A percentile compares a stretch with the other conserved stretches of the same genome.
These are phyloP conservation scores for Arabis hirsuta DNA, from an alignment of 345 rosid genomes.

Conservation along the genomic window DNA sequence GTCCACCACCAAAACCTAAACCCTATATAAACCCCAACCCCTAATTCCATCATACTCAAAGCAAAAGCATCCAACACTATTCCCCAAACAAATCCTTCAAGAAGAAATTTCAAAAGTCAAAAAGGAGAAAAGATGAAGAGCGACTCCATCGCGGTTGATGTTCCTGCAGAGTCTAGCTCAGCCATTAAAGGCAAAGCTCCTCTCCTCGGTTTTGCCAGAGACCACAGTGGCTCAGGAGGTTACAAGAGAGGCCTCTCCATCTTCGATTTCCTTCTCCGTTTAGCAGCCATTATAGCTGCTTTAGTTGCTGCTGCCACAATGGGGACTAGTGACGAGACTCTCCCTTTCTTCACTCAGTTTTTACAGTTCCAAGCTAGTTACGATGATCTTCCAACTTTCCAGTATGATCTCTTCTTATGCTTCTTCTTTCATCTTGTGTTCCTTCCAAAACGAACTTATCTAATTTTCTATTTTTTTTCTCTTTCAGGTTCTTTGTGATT, in stretches of 20 bases:
- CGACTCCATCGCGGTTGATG: constrained; percentile 33
- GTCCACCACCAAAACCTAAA: constrained; percentile 29
- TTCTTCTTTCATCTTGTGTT: constrained; percentile 9
- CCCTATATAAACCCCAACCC: constrained; percentile 9
- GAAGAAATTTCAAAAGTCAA: not conserved
- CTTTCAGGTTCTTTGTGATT: constrained; percentile 74
- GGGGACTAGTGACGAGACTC: constrained; percentile 65
- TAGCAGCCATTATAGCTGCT: constrained; percentile 53
- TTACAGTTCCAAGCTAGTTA: constrained; percentile 74
- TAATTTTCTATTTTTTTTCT: not conserved
- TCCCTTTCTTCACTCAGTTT: constrained; percentile 85
- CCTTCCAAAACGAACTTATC: not conserved
- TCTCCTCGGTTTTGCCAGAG: constrained; percentile 39
- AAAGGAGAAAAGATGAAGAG: constrained; percentile 33
- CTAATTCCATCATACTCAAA: constrained; percentile 3
- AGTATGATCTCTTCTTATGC: constrained; percentile 40
- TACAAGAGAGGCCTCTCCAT: constrained; percentile 60
- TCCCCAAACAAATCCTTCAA: not conserved
- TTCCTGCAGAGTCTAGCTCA: constrained; percentile 41
- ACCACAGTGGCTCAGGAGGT: constrained; percentile 38
- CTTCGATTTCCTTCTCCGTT: constrained; percentile 62
- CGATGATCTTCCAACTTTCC: constrained; percentile 67
- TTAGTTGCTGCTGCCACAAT: constrained; percentile 60
- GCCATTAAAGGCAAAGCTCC: constrained; percentile 46
- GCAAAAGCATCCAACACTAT: constrained; percentile 25